A percentile compares a stretch with the other conserved stretches of the same genome.
Evolutionary conservation across 345 rosid species (phyloP).

Genomic region (Eucalyptus albens): DNA sequence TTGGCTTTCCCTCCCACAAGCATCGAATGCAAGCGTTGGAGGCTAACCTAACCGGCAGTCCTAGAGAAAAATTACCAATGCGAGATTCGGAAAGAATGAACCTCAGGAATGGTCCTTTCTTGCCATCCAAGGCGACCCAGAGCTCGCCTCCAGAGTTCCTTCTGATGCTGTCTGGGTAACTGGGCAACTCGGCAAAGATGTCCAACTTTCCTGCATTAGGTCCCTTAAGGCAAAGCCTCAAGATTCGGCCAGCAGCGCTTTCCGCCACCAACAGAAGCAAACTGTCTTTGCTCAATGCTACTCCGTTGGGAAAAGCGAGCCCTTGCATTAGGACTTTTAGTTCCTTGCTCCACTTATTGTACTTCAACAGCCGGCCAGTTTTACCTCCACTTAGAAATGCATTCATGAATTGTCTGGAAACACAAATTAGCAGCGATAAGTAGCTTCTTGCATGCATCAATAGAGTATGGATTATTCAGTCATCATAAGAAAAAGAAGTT

Average conservation of each 20-base stretch:
- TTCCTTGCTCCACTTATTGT: slow-evolving; percentile 33
- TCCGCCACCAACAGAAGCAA: slow-evolving; percentile 45
- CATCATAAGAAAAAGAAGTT: not conserved
- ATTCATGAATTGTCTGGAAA: slow-evolving; percentile 33
- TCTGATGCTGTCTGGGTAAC: slow-evolving; percentile 52
- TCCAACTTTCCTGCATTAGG: slow-evolving; percentile 19
- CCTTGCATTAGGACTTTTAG: slow-evolving; percentile 24
- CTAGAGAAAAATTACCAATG: slow-evolving; percentile 21
- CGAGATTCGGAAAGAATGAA: slow-evolving; percentile 18
- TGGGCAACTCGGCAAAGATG: slow-evolving; percentile 42
- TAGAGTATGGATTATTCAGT: not conserved
- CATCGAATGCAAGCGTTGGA: slow-evolving; percentile 34
- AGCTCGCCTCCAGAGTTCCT: slow-evolving; percentile 45
- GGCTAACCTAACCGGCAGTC: slow-evolving; percentile 21
- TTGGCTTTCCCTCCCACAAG: slow-evolving; percentile 38
- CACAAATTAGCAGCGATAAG: not conserved
- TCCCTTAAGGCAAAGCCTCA: slow-evolving; percentile 37
- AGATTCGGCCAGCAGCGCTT: slow-evolving; percentile 20
- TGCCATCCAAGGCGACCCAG: slow-evolving; percentile 69
- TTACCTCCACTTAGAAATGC: slow-evolving; percentile 29
- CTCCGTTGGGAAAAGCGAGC: slow-evolving; percentile 61
- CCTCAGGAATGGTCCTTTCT: slow-evolving; percentile 29
- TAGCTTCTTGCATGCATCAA: not conserved
- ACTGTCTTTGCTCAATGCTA: slow-evolving; percentile 50
- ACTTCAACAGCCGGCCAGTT: slow-evolving; percentile 55